Percentiles rank a stretch among this genome's conserved stretches.
Conservation (phyloP, 2,329 filamentous ascomycete species). For the Xylaria sp. region DNA sequence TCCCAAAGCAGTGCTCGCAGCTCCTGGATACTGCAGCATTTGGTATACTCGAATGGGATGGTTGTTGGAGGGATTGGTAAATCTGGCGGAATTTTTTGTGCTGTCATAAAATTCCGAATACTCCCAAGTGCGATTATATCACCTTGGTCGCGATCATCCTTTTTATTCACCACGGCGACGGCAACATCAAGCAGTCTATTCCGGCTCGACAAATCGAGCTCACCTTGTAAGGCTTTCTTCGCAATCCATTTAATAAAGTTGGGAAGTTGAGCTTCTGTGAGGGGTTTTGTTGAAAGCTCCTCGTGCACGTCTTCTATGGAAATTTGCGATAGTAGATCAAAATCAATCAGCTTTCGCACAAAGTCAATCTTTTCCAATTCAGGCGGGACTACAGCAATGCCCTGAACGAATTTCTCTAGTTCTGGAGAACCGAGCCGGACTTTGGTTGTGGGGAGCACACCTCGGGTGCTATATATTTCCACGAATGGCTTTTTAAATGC, state of each 20-base stretch:
- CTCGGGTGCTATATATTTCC: constrained; percentile 87
- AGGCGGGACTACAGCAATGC: constrained; percentile 86
- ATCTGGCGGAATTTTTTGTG: constrained; percentile 81
- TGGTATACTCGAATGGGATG: constrained; percentile 86
- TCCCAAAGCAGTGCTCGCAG: constrained; percentile 87
- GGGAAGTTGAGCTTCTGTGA: constrained; percentile 79
- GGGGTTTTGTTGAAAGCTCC: constrained; percentile 83
- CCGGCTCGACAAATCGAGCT: constrained; percentile 76
- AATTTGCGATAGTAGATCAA: constrained; percentile 86
- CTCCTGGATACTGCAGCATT: constrained; percentile 71
- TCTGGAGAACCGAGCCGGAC: constrained; percentile 80
- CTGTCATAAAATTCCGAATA: constrained; percentile 78
- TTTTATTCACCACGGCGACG: constrained; percentile 73
- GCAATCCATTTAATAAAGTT: constrained; percentile 88
- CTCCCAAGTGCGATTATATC: constrained; percentile 80
- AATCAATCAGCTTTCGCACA: constrained; percentile 81
- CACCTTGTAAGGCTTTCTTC: constrained; percentile 74
- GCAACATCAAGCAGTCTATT: constrained; percentile 80
- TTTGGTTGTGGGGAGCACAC: constrained; percentile 83
- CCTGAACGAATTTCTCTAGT: constrained; percentile 78
- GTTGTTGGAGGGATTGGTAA: constrained; percentile 84
- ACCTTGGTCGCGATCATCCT: constrained; percentile 64
- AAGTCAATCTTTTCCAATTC: constrained; percentile 79
- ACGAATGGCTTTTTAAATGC: constrained; percentile 84
- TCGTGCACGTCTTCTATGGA: constrained; percentile 86